Evolutionary conservation across 2,329 filamentous ascomycete species (phyloP).

Genomic region (Xylariaceae sp.): DNA sequence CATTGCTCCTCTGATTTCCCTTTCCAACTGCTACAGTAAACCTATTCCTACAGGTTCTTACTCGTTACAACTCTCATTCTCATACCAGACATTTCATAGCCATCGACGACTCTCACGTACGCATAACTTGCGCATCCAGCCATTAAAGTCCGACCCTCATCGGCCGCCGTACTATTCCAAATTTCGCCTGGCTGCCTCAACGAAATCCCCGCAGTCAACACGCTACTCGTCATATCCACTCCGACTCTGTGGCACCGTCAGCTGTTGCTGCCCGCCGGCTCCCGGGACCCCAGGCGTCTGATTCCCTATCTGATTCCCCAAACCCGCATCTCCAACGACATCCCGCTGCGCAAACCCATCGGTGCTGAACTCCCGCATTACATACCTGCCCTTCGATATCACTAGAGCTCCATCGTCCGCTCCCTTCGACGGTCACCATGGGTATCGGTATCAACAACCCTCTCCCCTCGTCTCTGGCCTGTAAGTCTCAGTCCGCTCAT

Average conservation of each 20-base stretch:
- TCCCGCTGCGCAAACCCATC: neutral
- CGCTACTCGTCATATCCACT: slow-evolving; percentile 5
- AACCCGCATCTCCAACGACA: neutral
- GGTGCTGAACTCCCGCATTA: neutral
- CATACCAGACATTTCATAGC: too few relatives aligned
- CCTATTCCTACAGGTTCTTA: too few relatives aligned
- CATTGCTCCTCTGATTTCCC: too few relatives aligned
- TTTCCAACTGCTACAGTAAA: too few relatives aligned
- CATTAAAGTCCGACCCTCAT: neutral
- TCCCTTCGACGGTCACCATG: slow-evolving; percentile 38
- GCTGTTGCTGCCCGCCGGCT: too few relatives aligned
- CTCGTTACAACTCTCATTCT: too few relatives aligned
- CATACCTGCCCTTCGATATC: neutral
- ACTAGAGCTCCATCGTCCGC: neutral
- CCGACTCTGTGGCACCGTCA: too few relatives aligned
- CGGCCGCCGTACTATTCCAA: slow-evolving; percentile 10
- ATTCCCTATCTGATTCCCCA: too few relatives aligned
- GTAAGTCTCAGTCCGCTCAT: slow-evolving; percentile 45
- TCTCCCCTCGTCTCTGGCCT: slow-evolving; percentile 63
- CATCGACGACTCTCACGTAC: too few relatives aligned
- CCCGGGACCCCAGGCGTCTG: neutral
- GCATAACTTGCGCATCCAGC: too few relatives aligned
- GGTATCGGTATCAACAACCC: slow-evolving; percentile 65
- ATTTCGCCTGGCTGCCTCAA: slow-evolving; percentile 10
- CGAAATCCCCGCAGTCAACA: slow-evolving; percentile 8